Conservation (phyloP, 306 rosid species). For the Ormosia emarginata region DNA sequence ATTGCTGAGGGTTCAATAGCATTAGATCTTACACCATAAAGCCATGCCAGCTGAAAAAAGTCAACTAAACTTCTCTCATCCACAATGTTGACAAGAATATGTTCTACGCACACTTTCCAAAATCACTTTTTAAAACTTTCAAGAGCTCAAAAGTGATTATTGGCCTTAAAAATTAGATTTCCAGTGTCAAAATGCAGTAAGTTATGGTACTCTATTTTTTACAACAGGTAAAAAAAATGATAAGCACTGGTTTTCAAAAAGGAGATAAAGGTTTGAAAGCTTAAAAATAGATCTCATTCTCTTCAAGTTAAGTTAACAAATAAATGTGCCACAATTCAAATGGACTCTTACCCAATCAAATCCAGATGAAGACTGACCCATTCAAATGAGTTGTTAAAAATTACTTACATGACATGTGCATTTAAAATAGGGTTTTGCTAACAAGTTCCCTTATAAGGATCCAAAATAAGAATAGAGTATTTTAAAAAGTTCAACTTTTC, state of each 20-base stretch:
- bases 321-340: neutral
- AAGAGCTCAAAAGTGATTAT: neutral
- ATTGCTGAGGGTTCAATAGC: slow-evolving; percentile 11
- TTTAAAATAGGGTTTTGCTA: too few species aligned
- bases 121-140: neutral
- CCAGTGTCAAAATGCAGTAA: neutral
- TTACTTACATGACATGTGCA: neutral
- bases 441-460: too few species aligned
- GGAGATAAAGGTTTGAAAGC: neutral
- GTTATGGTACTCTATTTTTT: neutral
- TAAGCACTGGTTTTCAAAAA: neutral
- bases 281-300: neutral
- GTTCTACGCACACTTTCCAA: neutral
- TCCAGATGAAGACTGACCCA: neutral
- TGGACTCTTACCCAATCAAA: slow-evolving; percentile 1
- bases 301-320: neutral
- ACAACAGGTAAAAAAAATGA: neutral
- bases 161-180: neutral
- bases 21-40: slow-evolving; percentile 11
- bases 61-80: neutral
- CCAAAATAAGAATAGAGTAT: too few species aligned
- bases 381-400: neutral
- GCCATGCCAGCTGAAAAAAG: slow-evolving; percentile 21
- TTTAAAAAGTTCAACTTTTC: too few species aligned
- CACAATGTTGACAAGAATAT: neutral